phyloP scores from a whole-genome alignment of 495 filamentous ascomycete species.

The Amorphotheca resinae region DNA sequence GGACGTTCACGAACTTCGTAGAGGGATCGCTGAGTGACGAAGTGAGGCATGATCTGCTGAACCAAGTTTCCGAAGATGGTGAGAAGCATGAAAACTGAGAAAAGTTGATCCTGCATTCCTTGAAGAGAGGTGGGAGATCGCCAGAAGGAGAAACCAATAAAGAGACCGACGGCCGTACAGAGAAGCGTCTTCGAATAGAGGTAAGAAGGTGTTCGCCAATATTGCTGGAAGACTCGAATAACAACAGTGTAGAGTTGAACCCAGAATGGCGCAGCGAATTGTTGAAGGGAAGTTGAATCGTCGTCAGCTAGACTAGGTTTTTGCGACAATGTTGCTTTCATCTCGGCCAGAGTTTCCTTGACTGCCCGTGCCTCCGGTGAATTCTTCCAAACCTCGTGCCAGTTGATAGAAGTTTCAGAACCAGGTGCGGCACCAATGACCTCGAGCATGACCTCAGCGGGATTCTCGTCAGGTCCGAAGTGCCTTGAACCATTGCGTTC shows the following conservation, averaged over 20 bases:
- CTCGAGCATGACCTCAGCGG: conserved; percentile 94
- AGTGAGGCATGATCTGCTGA: conserved; percentile 78
- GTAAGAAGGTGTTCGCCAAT: conserved; percentile 81
- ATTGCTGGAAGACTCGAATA: conserved; percentile 68
- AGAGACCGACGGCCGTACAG: conserved; percentile 49
- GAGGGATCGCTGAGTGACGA: conserved; percentile 60
- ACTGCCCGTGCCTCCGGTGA: conserved; percentile 56
- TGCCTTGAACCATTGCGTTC: conserved; percentile 57
- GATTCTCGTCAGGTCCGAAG: conserved; percentile 66
- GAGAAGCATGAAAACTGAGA: conserved; percentile 72
- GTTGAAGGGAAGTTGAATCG: conserved; percentile 25
- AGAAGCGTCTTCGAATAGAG: conserved; percentile 61
- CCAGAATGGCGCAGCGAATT: conserved; percentile 43
- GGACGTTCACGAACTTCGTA: conserved; percentile 83
- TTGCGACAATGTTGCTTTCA: conserved; percentile 39
- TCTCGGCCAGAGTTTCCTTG: conserved; percentile 39
- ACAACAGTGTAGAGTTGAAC: conserved; percentile 42
- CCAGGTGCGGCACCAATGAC: conserved; percentile 81
- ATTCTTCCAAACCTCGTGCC: conserved; percentile 68
- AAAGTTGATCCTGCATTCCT: conserved; percentile 80
- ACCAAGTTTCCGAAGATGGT: conserved; percentile 59
- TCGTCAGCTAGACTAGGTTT: conserved; percentile 22
- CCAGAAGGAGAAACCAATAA: conserved; percentile 89
- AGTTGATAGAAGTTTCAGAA: conserved; percentile 60
- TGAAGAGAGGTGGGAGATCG: conserved; percentile 54